These are phyloP conservation scores for Diaporthe batatas DNA, from an alignment of 2,329 filamentous ascomycete genomes.

Conservation along the genomic window DNA sequence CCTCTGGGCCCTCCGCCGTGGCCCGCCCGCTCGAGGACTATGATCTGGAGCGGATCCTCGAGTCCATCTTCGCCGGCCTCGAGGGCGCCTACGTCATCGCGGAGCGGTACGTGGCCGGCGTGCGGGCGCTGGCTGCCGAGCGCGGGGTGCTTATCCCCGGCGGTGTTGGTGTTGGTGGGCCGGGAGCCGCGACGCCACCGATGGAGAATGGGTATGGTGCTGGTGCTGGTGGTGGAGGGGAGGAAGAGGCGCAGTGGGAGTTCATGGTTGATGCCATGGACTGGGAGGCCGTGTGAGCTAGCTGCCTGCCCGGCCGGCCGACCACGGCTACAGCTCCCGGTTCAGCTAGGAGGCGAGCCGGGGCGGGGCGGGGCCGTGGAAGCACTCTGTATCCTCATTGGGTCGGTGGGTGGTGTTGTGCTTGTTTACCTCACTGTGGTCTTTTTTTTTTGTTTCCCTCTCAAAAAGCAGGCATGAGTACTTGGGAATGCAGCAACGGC, in stretches of 20 bases:
- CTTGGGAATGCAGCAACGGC: not conserved
- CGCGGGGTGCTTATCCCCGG: slow-evolving; percentile 44
- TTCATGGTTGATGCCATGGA: slow-evolving; percentile 74
- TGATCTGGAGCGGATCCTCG: slow-evolving; percentile 71
- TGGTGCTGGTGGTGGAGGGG: slow-evolving; percentile 37
- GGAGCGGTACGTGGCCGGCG: slow-evolving; percentile 54
- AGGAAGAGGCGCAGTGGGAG: slow-evolving; percentile 62
- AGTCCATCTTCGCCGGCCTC: slow-evolving; percentile 68
- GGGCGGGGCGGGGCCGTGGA: no score
- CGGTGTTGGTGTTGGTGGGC: slow-evolving; percentile 28
- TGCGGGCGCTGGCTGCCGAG: slow-evolving; percentile 40
- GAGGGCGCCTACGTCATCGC: slow-evolving; percentile 70
- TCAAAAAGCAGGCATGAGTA: not conserved
- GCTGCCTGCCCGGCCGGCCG: no score
- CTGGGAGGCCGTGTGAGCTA: slow-evolving; percentile 59
- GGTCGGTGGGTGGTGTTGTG: not conserved
- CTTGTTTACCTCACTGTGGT: not conserved
- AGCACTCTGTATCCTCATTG: not conserved
- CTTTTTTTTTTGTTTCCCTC: not conserved
- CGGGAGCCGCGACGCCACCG: slow-evolving; percentile 31
- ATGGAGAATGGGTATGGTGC: not conserved
- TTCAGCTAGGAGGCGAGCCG: no score
- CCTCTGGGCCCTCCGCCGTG: slow-evolving; percentile 39
- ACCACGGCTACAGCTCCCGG: no score
- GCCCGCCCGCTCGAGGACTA: slow-evolving; percentile 70